Conservation (phyloP, 176 grass and related monocot species). For the Oryza meridionalis region DNA sequence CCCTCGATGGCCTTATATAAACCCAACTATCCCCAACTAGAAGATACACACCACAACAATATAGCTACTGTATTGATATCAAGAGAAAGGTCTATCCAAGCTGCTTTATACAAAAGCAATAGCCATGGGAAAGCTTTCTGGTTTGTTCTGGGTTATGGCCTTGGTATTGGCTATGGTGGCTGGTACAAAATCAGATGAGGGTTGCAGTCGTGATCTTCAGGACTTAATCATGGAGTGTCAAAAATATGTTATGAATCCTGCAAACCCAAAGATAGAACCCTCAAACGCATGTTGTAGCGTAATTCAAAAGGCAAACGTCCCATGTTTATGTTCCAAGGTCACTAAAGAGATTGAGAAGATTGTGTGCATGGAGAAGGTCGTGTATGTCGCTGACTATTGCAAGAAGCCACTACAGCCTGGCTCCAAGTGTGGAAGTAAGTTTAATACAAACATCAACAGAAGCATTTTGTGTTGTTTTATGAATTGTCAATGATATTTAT, state of each 20-base stretch:
- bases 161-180: background rate
- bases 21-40: background rate
- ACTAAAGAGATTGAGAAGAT: constrained; percentile 23
- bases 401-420: constrained; percentile 31
- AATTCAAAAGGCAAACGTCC: constrained; percentile 18
- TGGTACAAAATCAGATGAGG: background rate
- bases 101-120: background rate
- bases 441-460: background rate
- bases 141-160: constrained; percentile 19
- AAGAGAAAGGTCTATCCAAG: background rate
- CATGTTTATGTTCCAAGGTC: constrained; percentile 46
- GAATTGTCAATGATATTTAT: background rate
- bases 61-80: background rate
- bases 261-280: constrained; percentile 39
- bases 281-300: constrained; percentile 31
- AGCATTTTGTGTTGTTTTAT: background rate
- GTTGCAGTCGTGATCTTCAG: background rate
- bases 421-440: constrained; percentile 59
- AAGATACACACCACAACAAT: background rate
- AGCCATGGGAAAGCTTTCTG: constrained; percentile 15
- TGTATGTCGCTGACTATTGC: constrained; percentile 35
- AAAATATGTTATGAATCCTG: constrained; percentile 28
- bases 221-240: constrained; percentile 13
- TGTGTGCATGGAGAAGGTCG: constrained; percentile 55
- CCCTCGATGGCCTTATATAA: background rate